Evolutionary conservation across 306 rosid species (phyloP), one percentile per base, ranked within the genome.

Genomic region (Dalbergia oliveri): DNA sequence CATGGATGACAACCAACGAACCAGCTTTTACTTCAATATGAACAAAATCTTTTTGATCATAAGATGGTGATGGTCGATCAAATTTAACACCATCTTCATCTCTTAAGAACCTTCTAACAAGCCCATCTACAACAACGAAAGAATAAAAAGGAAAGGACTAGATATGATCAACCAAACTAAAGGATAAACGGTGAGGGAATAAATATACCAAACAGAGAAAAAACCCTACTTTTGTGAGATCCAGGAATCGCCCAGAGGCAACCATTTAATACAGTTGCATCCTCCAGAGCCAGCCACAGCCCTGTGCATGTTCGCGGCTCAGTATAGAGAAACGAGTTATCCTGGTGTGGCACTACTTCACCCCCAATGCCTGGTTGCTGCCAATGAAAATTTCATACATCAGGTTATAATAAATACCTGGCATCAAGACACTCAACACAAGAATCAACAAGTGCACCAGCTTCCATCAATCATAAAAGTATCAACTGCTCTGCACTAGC

Each of bases 321-420:
- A 2, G 99, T 95, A 73, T 90, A 93, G 75, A 95, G 89, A 86
- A 93, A 95, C 0, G 99, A 93, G 79, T 90, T 95, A 72, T 95
- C 99, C 88, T 95, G 99, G 85, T 95, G 99, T 33, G 99, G 99
- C 77, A 95, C 98, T 35, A 95, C 98, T 86, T 95, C 98, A 56
- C 99, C 99, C 23, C 99, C 99, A 33, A 95, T 95, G 14, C 97
- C 98, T 6, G 98, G 98, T 95, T 95, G 99, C 99, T 91, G 96
- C 83, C 64, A 81, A 81, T 66, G 50, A 79, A 47, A 49, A 67
- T 39, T 45, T 58, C 51, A 57, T 47, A 56, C 23, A 72, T 75
- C 60, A 39, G 61, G 59, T 49, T 33, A 54, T 35, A 63, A 66
- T 59, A 79, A 61, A 39, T 76, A 64, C 47, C 61, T 34, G 14